phyloP scores from a whole-genome alignment of 345 rosid species.

The Luvunga scandens region DNA sequence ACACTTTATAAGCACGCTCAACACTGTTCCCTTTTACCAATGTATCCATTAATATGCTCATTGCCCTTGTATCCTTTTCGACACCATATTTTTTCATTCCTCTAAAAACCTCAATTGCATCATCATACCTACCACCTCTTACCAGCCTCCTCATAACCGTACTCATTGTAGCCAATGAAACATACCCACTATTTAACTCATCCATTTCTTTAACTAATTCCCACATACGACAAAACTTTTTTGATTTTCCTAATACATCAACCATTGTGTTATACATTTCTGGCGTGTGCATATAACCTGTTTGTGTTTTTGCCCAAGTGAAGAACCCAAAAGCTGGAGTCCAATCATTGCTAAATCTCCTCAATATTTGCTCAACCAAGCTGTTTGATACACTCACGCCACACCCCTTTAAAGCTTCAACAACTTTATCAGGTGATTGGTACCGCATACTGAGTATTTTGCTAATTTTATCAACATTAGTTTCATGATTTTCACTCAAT shows the following conservation, averaged over 20 bases:
- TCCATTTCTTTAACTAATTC: slow-evolving; percentile 57
- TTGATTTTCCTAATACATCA: slow-evolving; percentile 65
- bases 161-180: slow-evolving; percentile 57
- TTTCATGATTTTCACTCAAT: slow-evolving; percentile 18
- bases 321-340: slow-evolving; percentile 58
- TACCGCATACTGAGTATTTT: slow-evolving; percentile 40
- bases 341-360: slow-evolving; percentile 63
- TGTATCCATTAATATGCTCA: slow-evolving; percentile 72
- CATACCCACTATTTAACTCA: slow-evolving; percentile 34
- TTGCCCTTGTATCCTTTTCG: slow-evolving; percentile 38
- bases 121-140: slow-evolving; percentile 43
- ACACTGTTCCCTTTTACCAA: slow-evolving; percentile 67
- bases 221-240: slow-evolving; percentile 62
- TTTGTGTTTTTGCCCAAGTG: slow-evolving; percentile 77
- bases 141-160: slow-evolving; percentile 76
- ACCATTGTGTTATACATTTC: slow-evolving; percentile 56
- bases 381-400: slow-evolving; percentile 35
- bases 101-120: slow-evolving; percentile 59
- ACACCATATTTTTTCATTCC: slow-evolving; percentile 58
- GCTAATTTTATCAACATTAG: slow-evolving; percentile 48
- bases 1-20: slow-evolving; percentile 58
- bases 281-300: slow-evolving; percentile 53
- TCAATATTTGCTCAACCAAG: slow-evolving; percentile 54
- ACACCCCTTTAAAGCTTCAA: slow-evolving; percentile 37
- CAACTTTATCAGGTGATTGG: slow-evolving; percentile 34